Evolutionary conservation across 208 protist genomes (phyloP).

Genomic region (Wallacemonas sp.): DNA sequence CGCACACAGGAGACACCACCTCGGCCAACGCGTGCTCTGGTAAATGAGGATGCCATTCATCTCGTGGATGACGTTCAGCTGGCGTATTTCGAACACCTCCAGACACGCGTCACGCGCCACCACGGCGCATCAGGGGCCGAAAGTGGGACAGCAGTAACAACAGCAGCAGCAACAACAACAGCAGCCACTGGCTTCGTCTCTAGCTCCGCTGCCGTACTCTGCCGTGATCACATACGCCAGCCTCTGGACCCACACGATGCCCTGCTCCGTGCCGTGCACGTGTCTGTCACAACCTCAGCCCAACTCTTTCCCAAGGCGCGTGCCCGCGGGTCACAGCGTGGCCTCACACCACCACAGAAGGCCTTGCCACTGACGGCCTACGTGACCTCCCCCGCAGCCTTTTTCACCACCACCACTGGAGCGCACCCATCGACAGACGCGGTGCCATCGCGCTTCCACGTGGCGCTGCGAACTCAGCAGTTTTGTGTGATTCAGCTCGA

Average conservation of each 20-base stretch:
- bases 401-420: too few species aligned
- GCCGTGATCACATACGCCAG: conserved; percentile 25
- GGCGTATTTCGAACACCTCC: conserved; percentile 18
- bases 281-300: not conserved
- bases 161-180: not conserved
- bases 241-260: not conserved
- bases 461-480: not conserved
- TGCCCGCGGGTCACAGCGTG: not conserved
- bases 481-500: not conserved
- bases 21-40: not conserved
- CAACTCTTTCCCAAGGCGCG: not conserved
- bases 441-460: not conserved
- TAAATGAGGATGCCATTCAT: conserved; percentile 20
- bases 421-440: not conserved
- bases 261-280: not conserved
- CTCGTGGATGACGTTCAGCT: conserved; percentile 30
- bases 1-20: not conserved
- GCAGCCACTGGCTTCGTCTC: not conserved
- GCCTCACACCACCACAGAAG: not conserved
- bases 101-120: not conserved
- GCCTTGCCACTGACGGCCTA: not conserved
- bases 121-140: too few species aligned
- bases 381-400: too few species aligned
- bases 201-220: conserved; percentile 20
- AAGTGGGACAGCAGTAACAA: too few species aligned